Percentiles rank a stretch among this genome's conserved stretches.
phyloP scores from a whole-genome alignment of 768 basidiomycete species.

The Guyanaporus albipodus region DNA sequence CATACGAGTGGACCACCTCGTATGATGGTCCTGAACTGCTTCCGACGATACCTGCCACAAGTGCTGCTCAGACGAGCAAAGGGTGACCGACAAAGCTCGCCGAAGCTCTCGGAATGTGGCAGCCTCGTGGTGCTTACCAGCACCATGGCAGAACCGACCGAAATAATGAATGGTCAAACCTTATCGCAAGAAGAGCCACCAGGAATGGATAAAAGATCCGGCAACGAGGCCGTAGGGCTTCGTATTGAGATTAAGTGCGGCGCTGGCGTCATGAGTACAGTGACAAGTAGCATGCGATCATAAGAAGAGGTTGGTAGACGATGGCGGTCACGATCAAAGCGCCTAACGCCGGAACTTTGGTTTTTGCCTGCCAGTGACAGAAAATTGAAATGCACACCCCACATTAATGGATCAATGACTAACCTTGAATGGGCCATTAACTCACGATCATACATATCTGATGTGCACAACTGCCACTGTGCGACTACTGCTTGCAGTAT shows the following conservation, averaged over 20 bases:
- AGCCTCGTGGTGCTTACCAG: neutral
- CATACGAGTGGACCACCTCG: neutral
- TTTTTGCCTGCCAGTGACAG: too few relatives aligned
- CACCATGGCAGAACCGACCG: neutral
- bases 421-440: too few relatives aligned
- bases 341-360: too few relatives aligned
- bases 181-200: neutral
- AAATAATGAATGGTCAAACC: neutral
- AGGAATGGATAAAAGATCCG: constrained; percentile 8
- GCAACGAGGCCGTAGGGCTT: neutral
- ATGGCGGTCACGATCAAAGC: too few relatives aligned
- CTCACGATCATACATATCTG: too few relatives aligned
- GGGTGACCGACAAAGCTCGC: constrained; percentile 5
- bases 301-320: neutral
- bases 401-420: too few relatives aligned
- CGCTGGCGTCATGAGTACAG: neutral
- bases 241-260: neutral
- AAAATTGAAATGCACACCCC: too few relatives aligned
- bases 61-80: neutral
- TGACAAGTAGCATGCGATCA: constrained; percentile 1
- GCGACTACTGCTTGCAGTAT: too few relatives aligned
- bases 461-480: too few relatives aligned
- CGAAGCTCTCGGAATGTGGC: neutral
- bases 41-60: neutral
- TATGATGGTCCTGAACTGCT: neutral